Evolutionary conservation across 2,329 filamentous ascomycete species (phyloP), one percentile per base, ranked within the genome.

Genomic region (Fusarium sacchari): DNA sequence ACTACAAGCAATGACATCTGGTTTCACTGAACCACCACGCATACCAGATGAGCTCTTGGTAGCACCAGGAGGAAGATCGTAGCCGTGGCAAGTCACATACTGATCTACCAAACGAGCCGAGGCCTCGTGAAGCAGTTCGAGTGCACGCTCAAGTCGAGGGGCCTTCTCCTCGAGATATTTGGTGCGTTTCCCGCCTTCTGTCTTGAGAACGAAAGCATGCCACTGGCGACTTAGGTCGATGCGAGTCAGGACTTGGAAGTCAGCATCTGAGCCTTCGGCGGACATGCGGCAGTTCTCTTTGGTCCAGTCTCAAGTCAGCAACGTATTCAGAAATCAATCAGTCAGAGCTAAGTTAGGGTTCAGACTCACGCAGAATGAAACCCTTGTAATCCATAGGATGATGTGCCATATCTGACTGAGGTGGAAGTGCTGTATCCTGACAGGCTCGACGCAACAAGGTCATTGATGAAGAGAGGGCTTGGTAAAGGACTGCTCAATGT

Each of bases 21-120:
- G 65, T 39, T 58, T 64, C 42, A 59, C 58, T 34, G 67, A 53
- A 30, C 56, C 65, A 46, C 67, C 57, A 49, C 63, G 70, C 58
- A 68, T 67, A 40, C 64, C 67, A 52, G 57, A 52, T 17, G 55
- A 37, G 15, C 32, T 18, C 43, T 66, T 71, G 55, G 56, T 64
- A 42, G 69, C 44, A 32, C 63, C 60, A 14, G 75, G 72, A 28
- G 71, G 64, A 18, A 74, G 69, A 30, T 72, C 78, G 56, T 81
- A 84, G 52, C 82, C 83, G 52, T 82, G 79, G 30, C 75, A 74
- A n/a, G 66, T 44, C 60, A 82, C 78, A 71, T 71, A 72, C 49
- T 70, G 67, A 64, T 79, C 70, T 46, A 83, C 80, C n/a, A 80
- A 81, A 46, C 82, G 80, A n/a, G 83, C 82, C 15, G 83, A 82